These are phyloP conservation scores for Lotmaria passim DNA, from an alignment of 208 protist species.

Conservation along the genomic window DNA sequence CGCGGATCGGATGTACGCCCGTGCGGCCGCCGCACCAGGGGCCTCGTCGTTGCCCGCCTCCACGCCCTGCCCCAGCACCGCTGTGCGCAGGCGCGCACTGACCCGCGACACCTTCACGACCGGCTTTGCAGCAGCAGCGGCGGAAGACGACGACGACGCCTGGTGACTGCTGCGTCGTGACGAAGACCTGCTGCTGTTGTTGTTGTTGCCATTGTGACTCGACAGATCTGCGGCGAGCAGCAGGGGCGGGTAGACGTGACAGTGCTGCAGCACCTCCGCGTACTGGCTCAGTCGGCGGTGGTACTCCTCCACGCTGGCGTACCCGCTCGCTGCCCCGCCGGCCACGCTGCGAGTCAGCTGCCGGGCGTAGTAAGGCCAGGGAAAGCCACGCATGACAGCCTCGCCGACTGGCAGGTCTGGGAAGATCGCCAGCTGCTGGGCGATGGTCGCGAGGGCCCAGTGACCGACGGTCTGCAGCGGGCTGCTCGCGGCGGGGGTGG, in stretches of 20 bases:
- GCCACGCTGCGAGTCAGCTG: conserved; percentile 43
- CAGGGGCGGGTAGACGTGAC: conserved; percentile 29
- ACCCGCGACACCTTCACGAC: conserved; percentile 10
- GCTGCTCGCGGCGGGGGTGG: conserved; percentile 5
- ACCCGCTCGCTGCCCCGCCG: conserved; percentile 38
- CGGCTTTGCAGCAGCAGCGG: neutral
- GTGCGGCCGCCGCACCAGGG: conserved; percentile 12
- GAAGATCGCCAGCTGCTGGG: conserved; percentile 50
- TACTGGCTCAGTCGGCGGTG: conserved; percentile 34
- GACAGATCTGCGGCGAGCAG: conserved; percentile 13
- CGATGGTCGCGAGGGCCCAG: conserved; percentile 58
- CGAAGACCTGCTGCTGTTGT: neutral
- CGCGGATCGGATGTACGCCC: conserved; percentile 35
- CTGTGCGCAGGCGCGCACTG: conserved; percentile 23
- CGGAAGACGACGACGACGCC: neutral
- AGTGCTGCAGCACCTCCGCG: conserved; percentile 35
- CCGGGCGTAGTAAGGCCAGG: conserved; percentile 64
- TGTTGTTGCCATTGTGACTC: neutral
- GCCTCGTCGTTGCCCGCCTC: conserved; percentile 20
- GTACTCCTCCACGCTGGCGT: conserved; percentile 32
- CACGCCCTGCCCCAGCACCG: conserved; percentile 15
- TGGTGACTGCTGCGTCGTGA: too few relatives aligned
- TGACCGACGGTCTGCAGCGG: conserved; percentile 57
- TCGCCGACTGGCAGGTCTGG: conserved; percentile 66
- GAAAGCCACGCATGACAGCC: conserved; percentile 55